Percentiles rank a stretch among this genome's conserved stretches.
These are phyloP conservation scores for Aspergillus sclerotiicarbonarius DNA, from an alignment of 495 filamentous ascomycete species.

Conservation along the genomic window DNA sequence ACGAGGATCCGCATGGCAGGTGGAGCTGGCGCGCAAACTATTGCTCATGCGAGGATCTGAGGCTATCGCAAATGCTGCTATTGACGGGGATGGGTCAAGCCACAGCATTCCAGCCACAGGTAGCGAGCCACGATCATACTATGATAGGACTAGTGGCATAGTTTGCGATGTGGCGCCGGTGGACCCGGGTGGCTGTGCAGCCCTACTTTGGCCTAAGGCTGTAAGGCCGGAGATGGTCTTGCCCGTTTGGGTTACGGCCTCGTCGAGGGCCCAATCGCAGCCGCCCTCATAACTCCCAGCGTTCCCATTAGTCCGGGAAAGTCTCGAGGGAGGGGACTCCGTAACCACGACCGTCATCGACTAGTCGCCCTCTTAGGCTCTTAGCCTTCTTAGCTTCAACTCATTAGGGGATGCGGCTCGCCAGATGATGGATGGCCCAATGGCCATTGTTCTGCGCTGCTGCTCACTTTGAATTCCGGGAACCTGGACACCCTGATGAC, in stretches of 20 bases:
- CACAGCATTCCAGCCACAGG: conserved; percentile 25
- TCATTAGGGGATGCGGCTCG: too few species aligned
- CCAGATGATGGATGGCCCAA: neutral
- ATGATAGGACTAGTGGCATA: conserved; percentile 17
- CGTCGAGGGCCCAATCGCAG: too few species aligned
- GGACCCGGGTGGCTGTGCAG: conserved; percentile 22
- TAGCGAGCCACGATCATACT: conserved; percentile 12
- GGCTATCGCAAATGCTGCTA: conserved; percentile 14
- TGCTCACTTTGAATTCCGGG: conserved; percentile 7
- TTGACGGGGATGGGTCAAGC: conserved; percentile 23
- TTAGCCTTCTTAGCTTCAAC: too few species aligned
- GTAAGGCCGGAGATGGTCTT: neutral
- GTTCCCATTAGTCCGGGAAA: too few species aligned
- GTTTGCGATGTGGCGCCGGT: conserved; percentile 7
- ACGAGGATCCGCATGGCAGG: conserved; percentile 16
- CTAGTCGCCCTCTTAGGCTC: too few species aligned
- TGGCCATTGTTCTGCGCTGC: neutral
- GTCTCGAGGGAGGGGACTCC: too few species aligned
- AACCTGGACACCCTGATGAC: conserved; percentile 18
- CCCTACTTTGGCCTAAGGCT: conserved; percentile 7
- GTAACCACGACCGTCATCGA: too few species aligned
- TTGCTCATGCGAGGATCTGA: conserved; percentile 18
- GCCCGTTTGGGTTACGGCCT: too few species aligned
- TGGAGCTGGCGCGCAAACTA: conserved; percentile 12
- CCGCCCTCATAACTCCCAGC: too few species aligned